These are phyloP conservation scores for Hymenochaete sp. DNA, from an alignment of 1,284 basidiomycete species.

Conservation along the genomic window DNA sequence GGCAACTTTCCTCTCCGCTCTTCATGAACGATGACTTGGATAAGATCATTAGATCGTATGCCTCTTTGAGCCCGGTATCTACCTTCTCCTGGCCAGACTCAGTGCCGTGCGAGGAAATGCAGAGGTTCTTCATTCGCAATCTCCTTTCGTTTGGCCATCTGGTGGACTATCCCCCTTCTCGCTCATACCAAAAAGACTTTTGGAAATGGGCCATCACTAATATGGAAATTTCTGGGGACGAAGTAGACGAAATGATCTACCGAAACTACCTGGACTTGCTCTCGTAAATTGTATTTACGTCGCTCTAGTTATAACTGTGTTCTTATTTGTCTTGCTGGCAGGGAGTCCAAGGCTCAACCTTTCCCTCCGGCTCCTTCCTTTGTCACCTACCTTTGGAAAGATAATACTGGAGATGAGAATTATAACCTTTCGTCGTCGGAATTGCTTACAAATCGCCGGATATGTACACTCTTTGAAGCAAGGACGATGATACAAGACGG, in stretches of 20 bases:
- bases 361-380: constrained; percentile 47
- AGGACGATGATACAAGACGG: constrained; percentile 62
- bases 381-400: constrained; percentile 54
- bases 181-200: constrained; percentile 50
- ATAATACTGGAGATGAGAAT: constrained; percentile 11
- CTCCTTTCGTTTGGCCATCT: constrained; percentile 48
- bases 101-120: constrained; percentile 32
- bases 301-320: background rate
- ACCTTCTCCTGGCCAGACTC: constrained; percentile 29
- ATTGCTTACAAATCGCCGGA: constrained; percentile 28
- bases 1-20: too few relatives aligned
- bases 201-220: constrained; percentile 61
- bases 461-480: constrained; percentile 56
- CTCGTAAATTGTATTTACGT: constrained; percentile 26
- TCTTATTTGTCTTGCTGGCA: constrained; percentile 3
- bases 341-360: constrained; percentile 18
- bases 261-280: constrained; percentile 45
- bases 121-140: constrained; percentile 43
- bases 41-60: constrained; percentile 42
- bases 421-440: constrained; percentile 17
- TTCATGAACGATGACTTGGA: constrained; percentile 25
- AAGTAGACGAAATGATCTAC: constrained; percentile 59
- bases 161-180: constrained; percentile 47
- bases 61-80: constrained; percentile 43
- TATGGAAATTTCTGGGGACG: constrained; percentile 44